These are phyloP conservation scores for Paralagenidium karlingii DNA, from an alignment of 352 stramenopile genomes.

Conservation along the genomic window DNA sequence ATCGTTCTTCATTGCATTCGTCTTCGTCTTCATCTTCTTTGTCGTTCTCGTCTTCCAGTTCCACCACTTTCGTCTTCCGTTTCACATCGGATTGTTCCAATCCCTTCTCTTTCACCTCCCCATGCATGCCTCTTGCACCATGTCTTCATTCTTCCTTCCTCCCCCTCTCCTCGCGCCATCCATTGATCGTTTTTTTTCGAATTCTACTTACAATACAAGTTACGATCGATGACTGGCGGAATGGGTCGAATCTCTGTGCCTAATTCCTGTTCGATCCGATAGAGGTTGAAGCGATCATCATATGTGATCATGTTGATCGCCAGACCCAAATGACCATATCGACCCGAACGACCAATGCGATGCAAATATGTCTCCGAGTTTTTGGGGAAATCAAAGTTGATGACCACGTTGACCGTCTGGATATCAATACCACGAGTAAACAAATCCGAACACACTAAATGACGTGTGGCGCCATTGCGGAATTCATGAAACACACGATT, in stretches of 20 bases:
- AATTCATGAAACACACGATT: conserved; percentile 99
- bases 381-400: conserved; percentile 99
- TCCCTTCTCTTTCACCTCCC: not conserved
- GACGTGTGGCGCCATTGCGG: conserved; percentile 92
- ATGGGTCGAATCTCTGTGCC: conserved; percentile 99
- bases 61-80: not conserved
- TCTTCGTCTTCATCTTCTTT: not conserved
- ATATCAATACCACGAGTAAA: conserved; percentile 99
- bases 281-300: conserved; percentile 97
- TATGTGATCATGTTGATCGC: conserved; percentile 99
- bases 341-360: conserved; percentile 96
- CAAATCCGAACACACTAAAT: conserved; percentile 97
- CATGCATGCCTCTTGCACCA: no score
- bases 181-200: not conserved
- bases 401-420: conserved; percentile 99
- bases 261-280: conserved; percentile 98
- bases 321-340: conserved; percentile 97
- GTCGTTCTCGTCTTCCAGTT: not conserved
- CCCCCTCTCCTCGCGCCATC: no score
- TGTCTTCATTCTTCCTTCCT: no score
- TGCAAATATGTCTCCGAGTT: conserved; percentile 99
- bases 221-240: conserved; percentile 95
- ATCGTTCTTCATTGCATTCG: no score
- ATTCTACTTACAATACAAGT: conserved; percentile 93
- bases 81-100: not conserved